Percentiles rank a stretch among this genome's conserved stretches.
These are phyloP conservation scores for Trichoderma gamsii DNA, from an alignment of 495 filamentous ascomycete genomes.

Conservation along the genomic window DNA sequence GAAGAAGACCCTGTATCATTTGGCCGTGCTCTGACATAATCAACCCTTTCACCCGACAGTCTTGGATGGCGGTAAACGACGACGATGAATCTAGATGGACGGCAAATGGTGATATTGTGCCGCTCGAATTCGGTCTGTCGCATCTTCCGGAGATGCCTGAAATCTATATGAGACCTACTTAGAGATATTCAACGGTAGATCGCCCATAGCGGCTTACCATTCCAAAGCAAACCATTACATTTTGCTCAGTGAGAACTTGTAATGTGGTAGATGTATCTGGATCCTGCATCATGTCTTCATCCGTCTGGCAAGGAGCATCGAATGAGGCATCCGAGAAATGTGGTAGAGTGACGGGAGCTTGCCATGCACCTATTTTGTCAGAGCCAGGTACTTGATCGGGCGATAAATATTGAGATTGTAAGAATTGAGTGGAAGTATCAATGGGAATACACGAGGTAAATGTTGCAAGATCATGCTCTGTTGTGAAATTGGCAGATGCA, in stretches of 20 bases:
- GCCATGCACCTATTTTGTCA: too few relatives aligned
- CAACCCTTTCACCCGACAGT: not conserved
- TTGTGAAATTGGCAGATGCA: too few relatives aligned
- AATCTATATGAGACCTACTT: not conserved
- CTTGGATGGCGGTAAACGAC: not conserved
- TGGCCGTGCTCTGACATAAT: slow-evolving; percentile 9
- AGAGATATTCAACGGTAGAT: not conserved
- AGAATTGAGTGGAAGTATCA: too few relatives aligned
- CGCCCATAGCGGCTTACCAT: not conserved
- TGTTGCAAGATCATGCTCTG: too few relatives aligned
- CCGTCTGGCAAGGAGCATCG: too few relatives aligned
- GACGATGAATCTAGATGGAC: not conserved
- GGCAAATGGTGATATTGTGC: not conserved
- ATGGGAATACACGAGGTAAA: too few relatives aligned
- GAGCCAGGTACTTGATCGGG: too few relatives aligned
- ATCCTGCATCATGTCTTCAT: not conserved
- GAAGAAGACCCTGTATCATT: slow-evolving; percentile 20
- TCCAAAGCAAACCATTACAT: not conserved
- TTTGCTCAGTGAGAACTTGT: not conserved
- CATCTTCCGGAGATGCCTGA: not conserved
- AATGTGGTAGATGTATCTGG: not conserved
- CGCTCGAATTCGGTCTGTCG: not conserved
- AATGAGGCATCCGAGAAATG: too few relatives aligned
- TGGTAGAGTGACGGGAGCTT: too few relatives aligned
- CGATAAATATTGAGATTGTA: too few relatives aligned